A percentile compares a stretch with the other conserved stretches of the same genome.
Conservation (phyloP, 1,284 basidiomycete species). For the Gomphus bonarii region DNA sequence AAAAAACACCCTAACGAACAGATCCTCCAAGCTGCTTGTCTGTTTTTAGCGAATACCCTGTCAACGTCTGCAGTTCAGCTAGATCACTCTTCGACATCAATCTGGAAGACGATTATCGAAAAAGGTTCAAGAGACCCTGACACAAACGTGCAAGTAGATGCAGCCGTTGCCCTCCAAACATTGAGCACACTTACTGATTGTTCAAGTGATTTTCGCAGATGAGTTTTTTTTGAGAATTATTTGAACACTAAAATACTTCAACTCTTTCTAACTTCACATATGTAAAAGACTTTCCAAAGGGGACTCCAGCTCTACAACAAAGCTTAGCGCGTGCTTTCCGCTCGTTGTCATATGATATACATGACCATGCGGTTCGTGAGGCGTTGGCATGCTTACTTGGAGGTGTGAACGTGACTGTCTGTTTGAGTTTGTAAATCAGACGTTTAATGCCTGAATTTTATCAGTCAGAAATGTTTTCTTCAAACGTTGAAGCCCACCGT, state of each 20-base stretch:
- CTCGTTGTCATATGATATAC: constrained; percentile 50
- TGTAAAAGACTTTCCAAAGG: constrained; percentile 52
- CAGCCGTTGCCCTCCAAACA: constrained; percentile 50
- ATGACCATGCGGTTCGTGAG: constrained; percentile 39
- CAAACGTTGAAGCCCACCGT: constrained; percentile 55
- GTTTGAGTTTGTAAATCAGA: constrained; percentile 16
- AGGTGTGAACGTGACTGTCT: constrained; percentile 45
- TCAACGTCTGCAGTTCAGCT: constrained; percentile 42
- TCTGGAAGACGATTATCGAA: constrained; percentile 66
- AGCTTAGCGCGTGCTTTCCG: constrained; percentile 73
- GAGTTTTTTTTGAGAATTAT: constrained; percentile 26
- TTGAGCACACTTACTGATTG: constrained; percentile 64
- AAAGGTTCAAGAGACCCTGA: constrained; percentile 63
- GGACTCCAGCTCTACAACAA: constrained; percentile 56
- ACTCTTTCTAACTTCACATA: constrained; percentile 33
- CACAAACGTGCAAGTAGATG: constrained; percentile 61
- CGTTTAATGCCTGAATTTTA: constrained; percentile 16
- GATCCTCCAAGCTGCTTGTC: constrained; percentile 65
- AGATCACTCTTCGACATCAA: constrained; percentile 31
- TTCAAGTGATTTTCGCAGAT: constrained; percentile 57
- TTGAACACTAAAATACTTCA: constrained; percentile 11
- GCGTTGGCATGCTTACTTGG: constrained; percentile 52
- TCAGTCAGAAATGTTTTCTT: constrained; percentile 33
- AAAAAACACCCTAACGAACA: constrained; percentile 65
- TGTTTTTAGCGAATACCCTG: constrained; percentile 57